phyloP scores from a whole-genome alignment of 1,284 basidiomycete genomes.

The Porogramme epimiltina region DNA sequence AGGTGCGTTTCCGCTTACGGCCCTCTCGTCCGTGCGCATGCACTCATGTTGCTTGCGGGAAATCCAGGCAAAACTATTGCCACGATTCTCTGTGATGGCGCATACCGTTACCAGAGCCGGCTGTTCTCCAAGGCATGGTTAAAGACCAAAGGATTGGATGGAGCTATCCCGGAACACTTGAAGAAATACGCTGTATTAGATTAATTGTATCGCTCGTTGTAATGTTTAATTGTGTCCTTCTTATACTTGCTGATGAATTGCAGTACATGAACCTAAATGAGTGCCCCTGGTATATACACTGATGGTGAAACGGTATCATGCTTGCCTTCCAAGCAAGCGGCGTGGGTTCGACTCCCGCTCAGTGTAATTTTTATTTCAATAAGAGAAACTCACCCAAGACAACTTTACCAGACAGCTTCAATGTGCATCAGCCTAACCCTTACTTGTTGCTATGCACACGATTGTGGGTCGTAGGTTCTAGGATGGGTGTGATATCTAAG shows the following conservation, averaged over 20 bases:
- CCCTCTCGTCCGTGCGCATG: no score
- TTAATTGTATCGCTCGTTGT: conserved; percentile 30
- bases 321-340: conserved; percentile 29
- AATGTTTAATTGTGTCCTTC: neutral
- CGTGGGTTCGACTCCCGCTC: conserved; percentile 27
- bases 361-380: no score
- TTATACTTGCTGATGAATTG: no score
- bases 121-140: conserved; percentile 97
- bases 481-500: no score
- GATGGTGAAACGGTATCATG: conserved; percentile 29
- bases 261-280: neutral
- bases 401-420: no score
- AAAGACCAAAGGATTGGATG: conserved; percentile 77
- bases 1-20: conserved; percentile 46
- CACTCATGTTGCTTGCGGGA: no score
- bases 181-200: conserved; percentile 92
- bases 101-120: conserved; percentile 95
- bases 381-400: no score
- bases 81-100: conserved; percentile 93
- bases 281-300: conserved; percentile 6
- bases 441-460: no score
- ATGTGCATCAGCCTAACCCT: no score
- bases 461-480: no score
- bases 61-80: conserved; percentile 87
- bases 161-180: conserved; percentile 83